Evolutionary conservation across 768 basidiomycete species (phyloP), one percentile per base, ranked within the genome.

Genomic region (Lactarius quietus): DNA sequence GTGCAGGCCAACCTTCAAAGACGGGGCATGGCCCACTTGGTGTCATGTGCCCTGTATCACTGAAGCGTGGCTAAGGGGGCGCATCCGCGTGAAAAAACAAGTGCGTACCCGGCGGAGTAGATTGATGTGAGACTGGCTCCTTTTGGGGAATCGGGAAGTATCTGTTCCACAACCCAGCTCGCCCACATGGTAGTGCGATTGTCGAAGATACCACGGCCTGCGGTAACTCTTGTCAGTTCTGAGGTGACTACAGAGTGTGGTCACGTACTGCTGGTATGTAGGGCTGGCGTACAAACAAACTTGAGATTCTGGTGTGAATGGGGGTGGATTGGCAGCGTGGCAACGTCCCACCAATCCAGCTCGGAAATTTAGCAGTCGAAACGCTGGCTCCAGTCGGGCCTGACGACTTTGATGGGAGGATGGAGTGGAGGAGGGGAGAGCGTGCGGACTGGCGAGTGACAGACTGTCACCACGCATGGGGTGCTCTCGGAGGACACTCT

Each of bases 341-440:
- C 31, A 0, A 70, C 72, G 12, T 80, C 74, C 78, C 79, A 79
- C 80, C 80, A 81, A 64, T 80, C 80, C 41, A 78, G 69, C 64
- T 80, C 78, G 59, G 70, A 61, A n/a, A 80, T 70, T 33, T 75
- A 41, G n/a, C n/a, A n/a, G n/a, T n/a, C n/a, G n/a, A n/a, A n/a
- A n/a, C 4, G 10, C n/a, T 36, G n/a, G 5, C 62, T 63, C 68
- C 74, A 76, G 53, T 75, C 71, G 0, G 75, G 74, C 41, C 65
- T 65, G 29, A 76, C 62, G 36, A 74, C 70, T 64, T 71, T 64
- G 57, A 75, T 41, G 18, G 67, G 61, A 31, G 63, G 59, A 52
- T 66, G 61, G 43, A n/a, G 43, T 17, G 66, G 57, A 65, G 52
- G 29, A 57, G 62, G 28, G 39, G 35, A 43, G 65, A 62, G 41